A percentile compares a stretch with the other conserved stretches of the same genome.
Evolutionary conservation across 805 yeast species (phyloP).

Genomic region (Suhomyces sp.): DNA sequence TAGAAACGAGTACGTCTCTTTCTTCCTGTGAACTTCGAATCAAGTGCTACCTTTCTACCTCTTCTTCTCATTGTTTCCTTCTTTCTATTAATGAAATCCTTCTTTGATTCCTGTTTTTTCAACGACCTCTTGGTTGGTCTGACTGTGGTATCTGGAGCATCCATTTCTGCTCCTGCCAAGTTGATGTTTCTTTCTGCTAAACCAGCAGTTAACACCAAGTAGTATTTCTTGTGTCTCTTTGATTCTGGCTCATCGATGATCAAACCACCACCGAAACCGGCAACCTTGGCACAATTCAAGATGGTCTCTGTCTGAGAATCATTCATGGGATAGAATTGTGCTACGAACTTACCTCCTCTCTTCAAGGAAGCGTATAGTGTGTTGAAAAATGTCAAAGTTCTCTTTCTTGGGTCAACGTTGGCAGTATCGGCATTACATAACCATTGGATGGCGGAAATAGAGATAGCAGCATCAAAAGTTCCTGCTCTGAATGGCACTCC

Average conservation of each 20-base stretch:
- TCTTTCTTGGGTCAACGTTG: conserved; percentile 75
- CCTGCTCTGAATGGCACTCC: conserved; percentile 97
- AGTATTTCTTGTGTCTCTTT: conserved; percentile 86
- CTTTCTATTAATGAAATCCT: conserved; percentile 84
- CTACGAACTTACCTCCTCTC: conserved; percentile 96
- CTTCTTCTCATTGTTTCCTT: conserved; percentile 90
- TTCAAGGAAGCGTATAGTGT: conserved; percentile 81
- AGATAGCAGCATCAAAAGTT: conserved; percentile 92
- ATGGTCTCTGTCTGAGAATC: conserved; percentile 81
- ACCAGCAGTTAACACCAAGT: conserved; percentile 87
- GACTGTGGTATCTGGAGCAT: conserved; percentile 50
- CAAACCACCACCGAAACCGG: conserved; percentile 96
- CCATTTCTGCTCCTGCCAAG: conserved; percentile 78
- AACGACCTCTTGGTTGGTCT: conserved; percentile 46
- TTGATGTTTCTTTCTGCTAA: conserved; percentile 72
- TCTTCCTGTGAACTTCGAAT: conserved; percentile 90
- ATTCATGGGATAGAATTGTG: conserved; percentile 93
- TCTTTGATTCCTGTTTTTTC: conserved; percentile 67
- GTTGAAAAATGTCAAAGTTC: conserved; percentile 81
- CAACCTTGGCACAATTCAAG: conserved; percentile 79
- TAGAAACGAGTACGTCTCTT: conserved; percentile 46
- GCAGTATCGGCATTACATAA: conserved; percentile 91
- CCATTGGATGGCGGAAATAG: conserved; percentile 97
- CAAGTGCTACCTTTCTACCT: conserved; percentile 85
- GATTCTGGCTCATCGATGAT: conserved; percentile 93